Base-by-base conservation (phyloP, 164 flowering plant genomes). In the Chimonanthus praecox region DNA sequence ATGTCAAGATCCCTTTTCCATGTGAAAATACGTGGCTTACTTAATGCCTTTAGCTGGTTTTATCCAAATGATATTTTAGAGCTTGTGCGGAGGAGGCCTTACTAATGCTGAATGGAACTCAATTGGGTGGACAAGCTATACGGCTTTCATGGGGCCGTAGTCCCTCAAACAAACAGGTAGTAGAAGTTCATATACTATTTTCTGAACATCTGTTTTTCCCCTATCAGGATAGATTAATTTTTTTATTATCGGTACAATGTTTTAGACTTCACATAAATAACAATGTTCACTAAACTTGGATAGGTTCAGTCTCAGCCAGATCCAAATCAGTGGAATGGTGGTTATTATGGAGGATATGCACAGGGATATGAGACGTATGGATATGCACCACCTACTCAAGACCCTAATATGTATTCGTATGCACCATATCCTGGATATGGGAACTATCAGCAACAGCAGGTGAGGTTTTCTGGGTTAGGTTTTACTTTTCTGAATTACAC, bases 131-230 rank as follows among this genome's bases (percentile, higher is more conserved):
- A 49, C 92, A 88, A 73, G 87, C 69, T 69, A 79, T 92, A 72
- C 78, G 97, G 4, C 92, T 92, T 71, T 89, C 97, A 10, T 92
- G 97, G 97, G 97, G 97, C 2, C 94, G 94, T 20, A 88, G 86
- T 68, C 90, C 95, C 58, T 74, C 91, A 75, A 89, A 85, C 86
- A 90, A 86, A 78, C 97, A 89, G 90, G 95, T 43, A 10, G 15
- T 73, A 16, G 43, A 62, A 3, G 45, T 66, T 6, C 46, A 15
- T 47, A 60, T 63, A 63, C 68, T 46, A 15, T 45, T 10, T 5
- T 66, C 45, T 33, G 7, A 15, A 13, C 68, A 66, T 16, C 48
- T 68, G 68, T 4, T 20, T 49, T 7, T 47, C 33, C 16, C 15
- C 0, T 70, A 5, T 49, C 47, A 10, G 16, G 16, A 47, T 6